Base-by-base conservation (phyloP, 2,329 filamentous ascomycete genomes). In the Tolypocladium guangdongense region DNA sequence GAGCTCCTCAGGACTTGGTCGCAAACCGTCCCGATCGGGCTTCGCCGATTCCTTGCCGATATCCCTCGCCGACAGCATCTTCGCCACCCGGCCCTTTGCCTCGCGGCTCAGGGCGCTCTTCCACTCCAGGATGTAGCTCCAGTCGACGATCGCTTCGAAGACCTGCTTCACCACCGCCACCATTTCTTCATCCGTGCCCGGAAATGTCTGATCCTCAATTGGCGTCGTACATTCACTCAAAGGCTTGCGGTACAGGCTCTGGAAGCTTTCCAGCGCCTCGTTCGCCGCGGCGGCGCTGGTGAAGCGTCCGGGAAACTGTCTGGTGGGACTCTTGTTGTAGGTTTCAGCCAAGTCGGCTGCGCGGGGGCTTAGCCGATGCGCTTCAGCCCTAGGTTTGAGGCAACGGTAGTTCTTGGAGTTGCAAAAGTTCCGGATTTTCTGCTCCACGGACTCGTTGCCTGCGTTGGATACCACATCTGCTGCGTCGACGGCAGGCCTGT, bases 121-220 rank as follows among this genome's bases (percentile, higher is more conserved):
- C 62, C 61, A 63, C 54, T 64, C 62, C 6, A 56, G 51, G 22
- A 61, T 57, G 27, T 54, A 47, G 10, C 50, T 51, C 62, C 62
- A 64, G 55, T 63, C 59, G 30, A 54, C 59, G 48, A 64, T 62
- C 49, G 62, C 59, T 6, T 61, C 55, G 35, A 63, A 58, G 2
- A 62, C 38, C 18, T 53, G 52, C 49, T 52, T 52, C 11, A 60
- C 57, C n/a, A 52, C 51, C 7, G n/a, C 49, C 14, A 53, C 33
- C 48, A 48, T 57, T n/a, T 55, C 56, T 1, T 27, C 52, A 6
- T 57, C 54, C 18, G 45, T 39, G 1, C 24, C 20, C 3, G 60
- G 59, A 38, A 61, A 62, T 2, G 56, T 56, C 7, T 33, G 20
- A 43, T 62, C 59, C 0, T 51, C 43, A 11, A 24, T 38, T 18